Base-by-base conservation (phyloP, 805 yeast genomes). In the Wickerhamiella hasegawae region DNA sequence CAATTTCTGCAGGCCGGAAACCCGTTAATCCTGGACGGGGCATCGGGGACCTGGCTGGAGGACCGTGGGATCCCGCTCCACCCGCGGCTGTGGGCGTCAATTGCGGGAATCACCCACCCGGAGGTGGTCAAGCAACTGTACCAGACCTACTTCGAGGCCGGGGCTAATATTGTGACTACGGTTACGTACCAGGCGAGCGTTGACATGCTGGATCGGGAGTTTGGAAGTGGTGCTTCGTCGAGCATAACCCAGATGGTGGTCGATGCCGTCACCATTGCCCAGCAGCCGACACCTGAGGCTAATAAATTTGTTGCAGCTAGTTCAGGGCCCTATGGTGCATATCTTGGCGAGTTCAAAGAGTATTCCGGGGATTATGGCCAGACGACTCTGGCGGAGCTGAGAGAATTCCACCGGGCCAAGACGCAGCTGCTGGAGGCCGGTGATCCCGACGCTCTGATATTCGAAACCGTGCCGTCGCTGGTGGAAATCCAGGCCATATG, bases 291-390 rank as follows among this genome's bases (percentile, higher is more conserved):
- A 24, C 10, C n/a, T 26, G 22, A 25, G 18, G 3, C 10, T 15
- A n/a, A 12, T 8, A 36, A 28, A 14, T 46, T 45, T 28, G 61
- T 74, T 4, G 70, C 69, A 1, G 92, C 80, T 0, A 69, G 80
- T 5, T 54, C 79, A 25, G 94, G 93, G 0, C 82, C 93, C 0
- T 81, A 70, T 50, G 92, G 85, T 1, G 79, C 85, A 0, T 71
- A 57, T 43, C 48, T 76, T 25, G 71, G 76, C 20, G 63, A 71
- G 42, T 83, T 84, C 1, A 63, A 76, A 0, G 94, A 81, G 47
- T 81, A 75, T 45, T 70, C 75, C 3, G 92, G 92, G 1, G 63
- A 72, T 34, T 79, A 78, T 50, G 64, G 62, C 9, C 59, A 52
- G 18, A 58, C 53, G 5, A 48, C 56, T 2, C 49, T 52, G 8